Evolutionary conservation across 345 rosid genomes (phyloP).

Genomic region (Anastatica hierochuntica): DNA sequence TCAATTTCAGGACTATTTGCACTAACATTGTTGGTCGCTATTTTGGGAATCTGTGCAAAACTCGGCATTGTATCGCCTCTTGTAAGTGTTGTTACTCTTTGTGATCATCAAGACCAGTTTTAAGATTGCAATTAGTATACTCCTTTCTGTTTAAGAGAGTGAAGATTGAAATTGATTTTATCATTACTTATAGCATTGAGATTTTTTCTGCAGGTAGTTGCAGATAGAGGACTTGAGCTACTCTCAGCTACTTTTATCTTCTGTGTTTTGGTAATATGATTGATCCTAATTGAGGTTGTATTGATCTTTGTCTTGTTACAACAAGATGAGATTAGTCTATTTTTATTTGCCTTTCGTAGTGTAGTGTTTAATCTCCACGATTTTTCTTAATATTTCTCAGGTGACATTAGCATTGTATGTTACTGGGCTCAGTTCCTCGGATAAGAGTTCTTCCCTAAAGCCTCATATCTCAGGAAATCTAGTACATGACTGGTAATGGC

Average conservation of each 20-base stretch:
- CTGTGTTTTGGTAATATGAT: conserved; percentile 59
- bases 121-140: not conserved
- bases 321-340: not conserved
- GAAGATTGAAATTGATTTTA: not conserved
- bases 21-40: conserved; percentile 39
- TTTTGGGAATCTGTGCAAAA: conserved; percentile 50
- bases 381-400: conserved; percentile 29
- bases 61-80: conserved; percentile 46
- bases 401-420: conserved; percentile 47
- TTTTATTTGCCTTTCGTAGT: not conserved
- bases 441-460: conserved; percentile 61
- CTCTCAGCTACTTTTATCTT: conserved; percentile 65
- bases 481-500: conserved; percentile 62
- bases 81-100: conserved; percentile 27
- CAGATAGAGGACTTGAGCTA: conserved; percentile 78
- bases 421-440: conserved; percentile 49
- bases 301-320: not conserved
- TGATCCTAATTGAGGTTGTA: not conserved
- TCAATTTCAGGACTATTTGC: conserved; percentile 43
- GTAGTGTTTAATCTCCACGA: not conserved
- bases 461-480: conserved; percentile 66
- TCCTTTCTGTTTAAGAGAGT: not conserved
- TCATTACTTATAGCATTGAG: not conserved
- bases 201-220: conserved; percentile 46
- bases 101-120: no score